Evolutionary conservation across 106 monocot genomes (phyloP), one percentile per base, ranked within the genome.

Genomic region (Dactylorhiza incarnata): DNA sequence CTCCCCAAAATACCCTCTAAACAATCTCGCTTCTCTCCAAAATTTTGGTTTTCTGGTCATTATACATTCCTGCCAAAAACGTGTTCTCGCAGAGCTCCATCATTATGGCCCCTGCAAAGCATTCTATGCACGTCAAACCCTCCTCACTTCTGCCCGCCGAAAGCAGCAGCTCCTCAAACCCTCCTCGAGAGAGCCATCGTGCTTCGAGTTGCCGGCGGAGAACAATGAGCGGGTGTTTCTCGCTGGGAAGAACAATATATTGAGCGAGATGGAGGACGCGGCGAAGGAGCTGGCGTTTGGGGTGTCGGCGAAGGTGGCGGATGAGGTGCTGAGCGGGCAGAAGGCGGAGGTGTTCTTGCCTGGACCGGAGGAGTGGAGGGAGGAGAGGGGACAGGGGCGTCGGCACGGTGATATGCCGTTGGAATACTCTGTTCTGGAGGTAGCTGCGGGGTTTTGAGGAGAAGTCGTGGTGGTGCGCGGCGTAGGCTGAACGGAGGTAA

Each of bases 271-370:
- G 85, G 89, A 89, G 69, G 73, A 45, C 48, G 83, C 63, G 75
- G 91, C 88, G 0, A 91, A 94, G 80, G 89, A 83, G 85, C 75
- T 94, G 19, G 77, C 83, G 11, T 94, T 94, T 53, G 80, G 76
- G 17, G 54, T 55, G 29, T 65, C 82, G 22, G 80, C 79, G 43
- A 73, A 37, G 47, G 75, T 80, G 17, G 88, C 77, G 43, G 85
- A 88, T 14, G 80, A 80, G 71, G 50, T 85, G 43, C 23, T 72
- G 77, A n/a, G 29, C 20, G 83, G 73, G n/a, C 77, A 84, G 82
- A 43, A 52, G 29, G 84, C 79, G 16, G 43, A 62, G 26, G 81
- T 79, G 0, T 85, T 91, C 50, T 5, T 88, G 7, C 65, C 77
- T 9, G 87, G 86, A 0, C 83, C 89, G 7, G 46, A 74, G 73